A percentile compares a stretch with the other conserved stretches of the same genome.
These are phyloP conservation scores for Candida sp. DNA, from an alignment of 1,139 yeast genomes.

Conservation along the genomic window DNA sequence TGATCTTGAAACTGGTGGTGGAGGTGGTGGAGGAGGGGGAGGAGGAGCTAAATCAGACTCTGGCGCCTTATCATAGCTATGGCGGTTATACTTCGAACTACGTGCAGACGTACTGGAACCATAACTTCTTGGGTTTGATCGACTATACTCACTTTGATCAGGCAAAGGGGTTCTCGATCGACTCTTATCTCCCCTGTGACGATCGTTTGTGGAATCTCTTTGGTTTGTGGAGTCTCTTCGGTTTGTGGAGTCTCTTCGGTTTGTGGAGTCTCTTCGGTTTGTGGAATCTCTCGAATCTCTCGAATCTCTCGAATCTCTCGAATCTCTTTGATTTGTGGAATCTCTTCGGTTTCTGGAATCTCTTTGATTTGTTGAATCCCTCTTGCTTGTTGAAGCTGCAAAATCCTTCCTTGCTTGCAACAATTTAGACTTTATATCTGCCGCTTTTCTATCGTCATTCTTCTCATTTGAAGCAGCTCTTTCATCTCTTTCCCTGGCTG, in stretches of 20 bases:
- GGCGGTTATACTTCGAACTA: not conserved
- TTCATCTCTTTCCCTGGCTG: not conserved
- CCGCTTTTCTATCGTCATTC: not conserved
- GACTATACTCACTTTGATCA: constrained; percentile 2
- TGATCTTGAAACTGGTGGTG: constrained; percentile 14
- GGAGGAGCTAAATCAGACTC: constrained; percentile 7
- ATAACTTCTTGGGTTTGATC: constrained; percentile 1
- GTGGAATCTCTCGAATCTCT: too few relatives aligned
- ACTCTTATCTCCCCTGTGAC: constrained; percentile 1
- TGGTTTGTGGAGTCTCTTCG: not conserved
- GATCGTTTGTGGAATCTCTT: not conserved
- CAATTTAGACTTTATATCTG: constrained; percentile 6
- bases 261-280: too few relatives aligned
- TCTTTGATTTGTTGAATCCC: not conserved
- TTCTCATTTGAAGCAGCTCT: not conserved
- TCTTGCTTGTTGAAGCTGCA: constrained; percentile 1
- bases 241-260: too few relatives aligned
- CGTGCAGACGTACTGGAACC: not conserved
- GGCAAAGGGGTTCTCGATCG: constrained; percentile 4
- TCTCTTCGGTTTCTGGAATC: too few relatives aligned
- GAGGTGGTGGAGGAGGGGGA: constrained; percentile 16
- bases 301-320: too few relatives aligned
- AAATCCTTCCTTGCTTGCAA: constrained; percentile 8
- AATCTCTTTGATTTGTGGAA: too few relatives aligned
- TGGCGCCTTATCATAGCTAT: constrained; percentile 2